Conservation (phyloP, 2,329 filamentous ascomycete species). For the Xylariaceae sp. region DNA sequence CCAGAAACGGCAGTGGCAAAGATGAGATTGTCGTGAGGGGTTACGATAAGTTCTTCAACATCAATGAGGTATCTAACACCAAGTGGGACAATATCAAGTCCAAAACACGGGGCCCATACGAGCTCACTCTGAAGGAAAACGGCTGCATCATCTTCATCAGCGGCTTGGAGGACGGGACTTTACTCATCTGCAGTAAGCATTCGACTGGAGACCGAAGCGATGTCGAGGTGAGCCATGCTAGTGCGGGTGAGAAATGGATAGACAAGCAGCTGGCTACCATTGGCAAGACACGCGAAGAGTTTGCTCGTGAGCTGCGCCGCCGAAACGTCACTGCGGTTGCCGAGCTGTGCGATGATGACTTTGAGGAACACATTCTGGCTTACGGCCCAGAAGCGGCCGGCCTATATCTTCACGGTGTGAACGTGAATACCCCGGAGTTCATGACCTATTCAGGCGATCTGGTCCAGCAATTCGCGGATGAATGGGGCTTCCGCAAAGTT, state of each 20-base stretch:
- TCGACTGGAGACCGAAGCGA: conserved; percentile 80
- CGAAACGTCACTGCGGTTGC: conserved; percentile 93
- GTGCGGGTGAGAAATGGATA: conserved; percentile 75
- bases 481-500: conserved; percentile 91
- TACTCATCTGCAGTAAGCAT: conserved; percentile 98
- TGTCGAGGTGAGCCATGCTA: conserved; percentile 70
- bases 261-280: conserved; percentile 71
- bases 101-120: conserved; percentile 80
- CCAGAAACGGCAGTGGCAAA: conserved; percentile 55
- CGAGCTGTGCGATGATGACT: conserved; percentile 91
- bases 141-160: conserved; percentile 99
- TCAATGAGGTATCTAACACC: conserved; percentile 74
- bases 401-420: conserved; percentile 92
- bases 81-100: conserved; percentile 73
- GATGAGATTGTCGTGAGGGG: conserved; percentile 80
- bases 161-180: conserved; percentile 78
- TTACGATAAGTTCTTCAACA: conserved; percentile 99
- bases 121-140: conserved; percentile 95
- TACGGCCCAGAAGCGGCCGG: conserved; percentile 80
- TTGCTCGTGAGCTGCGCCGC: conserved; percentile 67
- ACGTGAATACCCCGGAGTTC: conserved; percentile 90
- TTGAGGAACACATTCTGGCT: conserved; percentile 93
- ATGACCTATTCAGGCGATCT: conserved; percentile 74
- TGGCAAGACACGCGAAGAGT: conserved; percentile 71
- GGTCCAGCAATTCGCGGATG: conserved; percentile 84